Base-by-base conservation (phyloP, 805 yeast species). In the Pichia phayaonensis region DNA sequence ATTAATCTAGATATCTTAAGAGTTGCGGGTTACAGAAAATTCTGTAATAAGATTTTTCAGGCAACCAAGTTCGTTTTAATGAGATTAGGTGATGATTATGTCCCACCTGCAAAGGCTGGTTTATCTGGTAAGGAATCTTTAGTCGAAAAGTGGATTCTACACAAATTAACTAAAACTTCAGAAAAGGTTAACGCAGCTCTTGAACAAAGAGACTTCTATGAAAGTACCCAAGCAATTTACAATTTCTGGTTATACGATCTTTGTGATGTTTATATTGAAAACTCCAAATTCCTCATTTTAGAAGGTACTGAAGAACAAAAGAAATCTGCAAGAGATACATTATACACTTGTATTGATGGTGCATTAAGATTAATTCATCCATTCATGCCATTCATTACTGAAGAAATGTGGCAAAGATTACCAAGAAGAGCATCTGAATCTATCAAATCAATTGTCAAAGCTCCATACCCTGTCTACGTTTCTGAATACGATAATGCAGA, bases 21-120 rank as follows among this genome's bases (percentile, higher is more conserved):
- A 73, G 97, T 94, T 59, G 98, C 94, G 69, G 99, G 98, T 64
- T 94, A 94, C 83, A 83, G 99, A 73, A 94, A 94, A 79, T 94
- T 94, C 86, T 90, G 99, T 77, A 94, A 94, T 83, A 94, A 94
- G 82, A 94, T 94, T 62, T 94, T 89, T 78, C 98, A 94, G 74
- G 99, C 99, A 49, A 90, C 98, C 55, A 94, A 94, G 74, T 94
- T 94, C 65, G 98, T 90, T 42, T 75, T 94, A 71, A 82, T 90
- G 82, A 83, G 95, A 69, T 77, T 94, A 56, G 98, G 98, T 54
- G 86, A 80, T 26, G 96, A 83, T 65, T 94, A 88, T 70, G 67
- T 70, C 51, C 98, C 99, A 49, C 87, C 95, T 49, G 81, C 83
- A 22, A 68, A 72, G 15, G 76, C 74, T 42, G 64, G 61, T 31